Evolutionary conservation across 768 basidiomycete genomes (phyloP).

Genomic region (Kockovaella imperatae): DNA sequence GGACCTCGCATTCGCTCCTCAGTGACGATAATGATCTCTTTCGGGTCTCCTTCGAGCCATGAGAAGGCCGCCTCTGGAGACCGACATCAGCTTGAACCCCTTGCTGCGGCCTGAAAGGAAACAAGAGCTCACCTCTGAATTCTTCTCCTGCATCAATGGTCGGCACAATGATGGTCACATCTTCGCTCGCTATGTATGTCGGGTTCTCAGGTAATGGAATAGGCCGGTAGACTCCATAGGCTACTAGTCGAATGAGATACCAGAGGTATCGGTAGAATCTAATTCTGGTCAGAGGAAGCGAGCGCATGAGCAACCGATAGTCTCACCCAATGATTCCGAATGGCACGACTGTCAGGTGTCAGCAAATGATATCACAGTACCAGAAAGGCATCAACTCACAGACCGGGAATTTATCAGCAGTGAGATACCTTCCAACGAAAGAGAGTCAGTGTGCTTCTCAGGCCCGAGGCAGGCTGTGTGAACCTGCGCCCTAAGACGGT

Average conservation of each 20-base stretch:
- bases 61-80: slow-evolving; percentile 67
- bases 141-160: slow-evolving; percentile 94
- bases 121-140: slow-evolving; percentile 54
- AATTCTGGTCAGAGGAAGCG: slow-evolving; percentile 3
- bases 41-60: slow-evolving; percentile 87
- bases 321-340: slow-evolving; percentile 45
- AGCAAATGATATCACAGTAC: not conserved
- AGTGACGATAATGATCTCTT: slow-evolving; percentile 67
- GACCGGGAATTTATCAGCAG: slow-evolving; percentile 81
- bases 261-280: slow-evolving; percentile 92
- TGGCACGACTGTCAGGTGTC: slow-evolving; percentile 53
- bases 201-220: slow-evolving; percentile 83
- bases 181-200: slow-evolving; percentile 79
- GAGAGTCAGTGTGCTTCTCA: not conserved
- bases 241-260: slow-evolving; percentile 77
- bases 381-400: slow-evolving; percentile 54
- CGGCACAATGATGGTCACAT: slow-evolving; percentile 93
- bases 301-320: not conserved
- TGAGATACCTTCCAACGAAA: slow-evolving; percentile 58
- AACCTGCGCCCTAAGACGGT: too few species aligned
- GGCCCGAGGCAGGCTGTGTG: too few species aligned
- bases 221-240: slow-evolving; percentile 74
- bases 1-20: slow-evolving; percentile 88
- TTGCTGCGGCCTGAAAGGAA: not conserved
- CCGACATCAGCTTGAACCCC: not conserved